Conservation (phyloP, 371 early-diverging fungal species). For the Chytridium lagenaria region DNA sequence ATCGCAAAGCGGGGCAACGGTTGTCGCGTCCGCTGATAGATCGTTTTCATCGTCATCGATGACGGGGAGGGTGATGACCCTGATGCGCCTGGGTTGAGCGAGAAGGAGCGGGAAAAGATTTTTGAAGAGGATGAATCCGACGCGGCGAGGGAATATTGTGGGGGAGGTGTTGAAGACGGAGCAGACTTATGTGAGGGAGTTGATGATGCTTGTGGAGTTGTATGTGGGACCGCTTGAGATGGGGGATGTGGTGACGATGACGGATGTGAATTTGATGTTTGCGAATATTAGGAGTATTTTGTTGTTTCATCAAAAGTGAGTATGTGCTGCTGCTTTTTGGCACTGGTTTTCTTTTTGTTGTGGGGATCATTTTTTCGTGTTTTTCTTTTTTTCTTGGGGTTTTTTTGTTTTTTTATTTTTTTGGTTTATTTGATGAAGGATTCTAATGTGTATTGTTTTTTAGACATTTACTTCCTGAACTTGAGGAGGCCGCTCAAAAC, state of each 20-base stretch:
- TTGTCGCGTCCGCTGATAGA: too few relatives aligned
- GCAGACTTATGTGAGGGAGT: slow-evolving; percentile 74
- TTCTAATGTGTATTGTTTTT: neutral
- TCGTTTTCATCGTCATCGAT: slow-evolving; percentile 26
- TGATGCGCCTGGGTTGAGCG: slow-evolving; percentile 30
- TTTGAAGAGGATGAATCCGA: slow-evolving; percentile 39
- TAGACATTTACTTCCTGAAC: slow-evolving; percentile 65
- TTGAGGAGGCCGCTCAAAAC: slow-evolving; percentile 54
- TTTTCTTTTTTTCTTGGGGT: slow-evolving; percentile 19
- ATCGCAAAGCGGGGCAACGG: slow-evolving; percentile 24
- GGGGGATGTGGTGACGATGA: slow-evolving; percentile 42
- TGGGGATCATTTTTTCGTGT: too few relatives aligned
- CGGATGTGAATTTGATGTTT: slow-evolving; percentile 67
- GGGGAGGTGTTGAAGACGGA: slow-evolving; percentile 80
- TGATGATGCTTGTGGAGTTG: slow-evolving; percentile 66
- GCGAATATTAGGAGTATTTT: slow-evolving; percentile 72
- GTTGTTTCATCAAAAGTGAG: slow-evolving; percentile 64
- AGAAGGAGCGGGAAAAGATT: slow-evolving; percentile 35
- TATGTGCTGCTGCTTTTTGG: too few relatives aligned
- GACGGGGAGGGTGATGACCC: slow-evolving; percentile 29
- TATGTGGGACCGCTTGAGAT: slow-evolving; percentile 56
- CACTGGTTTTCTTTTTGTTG: too few relatives aligned
- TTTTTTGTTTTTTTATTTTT: slow-evolving; percentile 1
- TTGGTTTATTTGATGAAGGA: neutral
- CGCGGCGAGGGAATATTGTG: slow-evolving; percentile 61